These are phyloP conservation scores for Leccinum variicolor DNA, from an alignment of 768 basidiomycete species.

Conservation along the genomic window DNA sequence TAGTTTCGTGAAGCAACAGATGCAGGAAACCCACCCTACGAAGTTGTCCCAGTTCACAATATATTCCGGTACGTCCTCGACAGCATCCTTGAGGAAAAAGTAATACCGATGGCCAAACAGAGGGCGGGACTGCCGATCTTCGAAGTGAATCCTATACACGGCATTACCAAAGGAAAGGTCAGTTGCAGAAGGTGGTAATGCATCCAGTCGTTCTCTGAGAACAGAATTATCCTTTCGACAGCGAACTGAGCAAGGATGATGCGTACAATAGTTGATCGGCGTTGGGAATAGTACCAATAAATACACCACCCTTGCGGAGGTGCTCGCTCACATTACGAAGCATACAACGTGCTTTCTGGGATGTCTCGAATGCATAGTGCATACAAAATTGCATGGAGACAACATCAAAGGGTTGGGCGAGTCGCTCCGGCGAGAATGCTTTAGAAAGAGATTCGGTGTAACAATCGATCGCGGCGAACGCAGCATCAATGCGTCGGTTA, in stretches of 20 bases:
- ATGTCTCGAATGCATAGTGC: constrained; percentile 98
- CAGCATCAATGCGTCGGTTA: constrained; percentile 63
- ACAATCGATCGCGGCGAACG: constrained; percentile 87
- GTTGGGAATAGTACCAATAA: constrained; percentile 97
- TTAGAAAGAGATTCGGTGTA: constrained; percentile 70
- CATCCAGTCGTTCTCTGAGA: constrained; percentile 66
- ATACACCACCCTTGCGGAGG: constrained; percentile 82
- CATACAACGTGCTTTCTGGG: constrained; percentile 85
- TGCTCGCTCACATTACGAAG: constrained; percentile 82
- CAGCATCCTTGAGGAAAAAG: constrained; percentile 93
- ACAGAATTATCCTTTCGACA: constrained; percentile 13
- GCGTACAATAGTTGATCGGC: constrained; percentile 79
- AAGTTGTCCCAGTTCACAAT: constrained; percentile 96
- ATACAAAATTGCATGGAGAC: constrained; percentile 99
- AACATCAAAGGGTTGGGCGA: constrained; percentile 79
- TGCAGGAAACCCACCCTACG: constrained; percentile 53
- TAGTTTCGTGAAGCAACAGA: background rate
- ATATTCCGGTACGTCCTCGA: constrained; percentile 96
- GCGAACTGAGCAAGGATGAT: constrained; percentile 2
- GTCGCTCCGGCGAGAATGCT: constrained; percentile 59
- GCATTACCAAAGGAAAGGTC: constrained; percentile 86
- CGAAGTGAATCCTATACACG: constrained; percentile 87
- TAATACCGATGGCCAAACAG: constrained; percentile 89
- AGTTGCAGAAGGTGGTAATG: constrained; percentile 58
- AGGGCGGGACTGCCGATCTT: constrained; percentile 57